Evolutionary conservation across 1,139 yeast genomes (phyloP), one percentile per base, ranked within the genome.

Genomic region (Yamadazyma friedrichii): DNA sequence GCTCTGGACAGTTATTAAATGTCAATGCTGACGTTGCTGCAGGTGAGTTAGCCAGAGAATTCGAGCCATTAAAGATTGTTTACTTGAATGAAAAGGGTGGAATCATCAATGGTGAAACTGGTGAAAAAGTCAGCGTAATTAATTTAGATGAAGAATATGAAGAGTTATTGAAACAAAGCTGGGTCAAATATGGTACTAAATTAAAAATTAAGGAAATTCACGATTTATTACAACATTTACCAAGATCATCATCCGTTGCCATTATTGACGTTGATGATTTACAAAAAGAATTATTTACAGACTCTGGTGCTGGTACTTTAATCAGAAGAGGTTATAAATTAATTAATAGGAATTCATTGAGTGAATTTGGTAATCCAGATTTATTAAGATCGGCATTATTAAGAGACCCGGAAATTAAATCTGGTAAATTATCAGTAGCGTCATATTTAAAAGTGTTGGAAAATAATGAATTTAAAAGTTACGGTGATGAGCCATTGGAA

Each of bases 1-100:
- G 94, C 15, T 88, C 94, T 4, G 98, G 99, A 24, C 99, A 93
- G 70, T 85, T 93, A 62, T 77, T 93, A 61, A 93, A 93, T 58
- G 98, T 93, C 47, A 93, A 93, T 62, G 99, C 99, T 6, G 99
- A 93, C 60, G 97, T 93, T 41, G 98, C 98, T 34, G 99, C 99
- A 37, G 95, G 97, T 53, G 98, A 93, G 65, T 78, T 93, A 52
- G 98, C 98, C 16, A 80, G 98, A 61, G 96, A 88, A 44, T 87
- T 93, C 54, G 96, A 93, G 66, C 99, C 99, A 12, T 79, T 93
- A 61, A 93, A 93, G 66, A 91, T 93, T 51, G 98, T 94, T 37
- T 93, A 93, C 62, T 73, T 93, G 64, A 91, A 91, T 64, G 99
- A 93, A 66, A 93, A 93, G 67, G 99, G 99, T 52, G 99, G 98